A percentile compares a stretch with the other conserved stretches of the same genome.
Conservation (phyloP, 148 eudicot genomes). For the Rhododendron mucronatum region DNA sequence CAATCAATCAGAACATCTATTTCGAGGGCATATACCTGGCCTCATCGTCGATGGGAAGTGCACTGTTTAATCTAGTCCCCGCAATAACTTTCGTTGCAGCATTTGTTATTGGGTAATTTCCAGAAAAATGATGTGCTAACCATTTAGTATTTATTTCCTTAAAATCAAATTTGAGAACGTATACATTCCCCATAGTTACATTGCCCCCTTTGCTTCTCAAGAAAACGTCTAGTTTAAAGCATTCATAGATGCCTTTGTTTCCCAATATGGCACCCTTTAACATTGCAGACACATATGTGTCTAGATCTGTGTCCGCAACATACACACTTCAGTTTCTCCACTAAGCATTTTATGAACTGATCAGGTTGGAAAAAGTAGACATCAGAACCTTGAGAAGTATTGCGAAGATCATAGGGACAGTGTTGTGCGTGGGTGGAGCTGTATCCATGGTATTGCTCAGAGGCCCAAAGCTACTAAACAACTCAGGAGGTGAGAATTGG, state of each 20-base stretch:
- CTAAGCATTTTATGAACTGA: neutral
- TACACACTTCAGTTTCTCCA: neutral
- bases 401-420: constrained; percentile 65
- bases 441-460: constrained; percentile 45
- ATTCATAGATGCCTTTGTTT: no score
- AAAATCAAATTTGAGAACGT: neutral
- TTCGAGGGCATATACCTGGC: constrained; percentile 65
- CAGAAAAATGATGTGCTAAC: no score
- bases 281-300: neutral
- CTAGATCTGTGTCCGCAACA: neutral
- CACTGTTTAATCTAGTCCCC: constrained; percentile 52
- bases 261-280: neutral
- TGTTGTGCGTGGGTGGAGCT: constrained; percentile 55
- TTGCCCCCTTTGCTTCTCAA: neutral
- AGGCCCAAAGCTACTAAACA: constrained; percentile 61
- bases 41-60: constrained; percentile 66
- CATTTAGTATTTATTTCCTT: neutral
- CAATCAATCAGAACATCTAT: constrained; percentile 47
- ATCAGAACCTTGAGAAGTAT: constrained; percentile 48
- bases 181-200: neutral
- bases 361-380: constrained; percentile 58
- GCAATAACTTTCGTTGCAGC: constrained; percentile 67
- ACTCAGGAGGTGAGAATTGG: constrained; percentile 37
- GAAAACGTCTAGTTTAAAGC: no score
- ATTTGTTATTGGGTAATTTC: constrained; percentile 43